phyloP scores from a whole-genome alignment of 2,329 filamentous ascomycete species.

The Alternaria tenuissima region DNA sequence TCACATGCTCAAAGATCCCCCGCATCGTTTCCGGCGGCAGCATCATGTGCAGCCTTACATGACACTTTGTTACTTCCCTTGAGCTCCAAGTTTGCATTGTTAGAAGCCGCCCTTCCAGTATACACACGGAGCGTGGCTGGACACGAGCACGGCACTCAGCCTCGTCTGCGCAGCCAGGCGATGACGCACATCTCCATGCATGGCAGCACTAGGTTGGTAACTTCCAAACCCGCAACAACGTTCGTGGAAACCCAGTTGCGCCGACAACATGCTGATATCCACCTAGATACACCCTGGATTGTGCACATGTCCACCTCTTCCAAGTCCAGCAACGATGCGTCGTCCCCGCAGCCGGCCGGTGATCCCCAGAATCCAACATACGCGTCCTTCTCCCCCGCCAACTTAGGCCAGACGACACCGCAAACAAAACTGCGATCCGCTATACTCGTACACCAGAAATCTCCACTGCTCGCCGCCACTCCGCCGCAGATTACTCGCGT shows the following conservation, averaged over 20 bases:
- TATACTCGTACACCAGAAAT: constrained; percentile 96
- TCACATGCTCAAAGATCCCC: constrained; percentile 39
- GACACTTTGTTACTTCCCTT: constrained; percentile 2
- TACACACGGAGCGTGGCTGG: constrained; percentile 20
- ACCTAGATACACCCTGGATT: constrained; percentile 53
- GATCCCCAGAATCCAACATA: constrained; percentile 69
- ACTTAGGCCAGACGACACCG: constrained; percentile 72
- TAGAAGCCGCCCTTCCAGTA: neutral
- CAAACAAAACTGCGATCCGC: constrained; percentile 82
- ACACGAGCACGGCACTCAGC: constrained; percentile 30
- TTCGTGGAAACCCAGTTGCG: constrained; percentile 12
- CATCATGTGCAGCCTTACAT: constrained; percentile 24
- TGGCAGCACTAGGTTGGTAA: constrained; percentile 54
- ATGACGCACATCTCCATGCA: constrained; percentile 52
- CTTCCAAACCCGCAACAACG: constrained; percentile 21
- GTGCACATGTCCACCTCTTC: constrained; percentile 53
- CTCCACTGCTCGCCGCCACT: constrained; percentile 88
- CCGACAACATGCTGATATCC: constrained; percentile 39
- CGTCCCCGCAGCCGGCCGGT: constrained; percentile 47
- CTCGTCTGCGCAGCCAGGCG: constrained; percentile 35
- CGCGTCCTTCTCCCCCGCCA: constrained; percentile 88
- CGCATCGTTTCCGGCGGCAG: constrained; percentile 24
- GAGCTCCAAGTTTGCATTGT: neutral
- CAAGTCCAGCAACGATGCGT: constrained; percentile 48
- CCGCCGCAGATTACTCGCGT: constrained; percentile 94